These are phyloP conservation scores for Wickerhamomyces canadensis DNA, from an alignment of 805 yeast genomes.

Conservation along the genomic window DNA sequence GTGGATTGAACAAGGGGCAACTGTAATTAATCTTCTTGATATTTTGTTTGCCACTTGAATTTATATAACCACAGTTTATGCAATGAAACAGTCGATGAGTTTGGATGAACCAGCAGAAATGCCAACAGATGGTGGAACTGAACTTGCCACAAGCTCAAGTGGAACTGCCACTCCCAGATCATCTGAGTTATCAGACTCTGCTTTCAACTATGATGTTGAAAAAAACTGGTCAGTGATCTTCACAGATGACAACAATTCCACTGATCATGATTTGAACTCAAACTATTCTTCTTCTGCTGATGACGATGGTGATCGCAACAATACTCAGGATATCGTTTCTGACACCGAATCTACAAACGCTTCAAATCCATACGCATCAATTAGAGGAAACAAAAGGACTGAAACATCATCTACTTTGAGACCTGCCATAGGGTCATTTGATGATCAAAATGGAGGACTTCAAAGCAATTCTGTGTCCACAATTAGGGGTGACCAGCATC, in stretches of 20 bases:
- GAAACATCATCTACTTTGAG: not conserved
- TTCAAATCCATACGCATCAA: not conserved
- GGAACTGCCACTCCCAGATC: constrained; percentile 3
- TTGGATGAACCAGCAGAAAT: too few species aligned
- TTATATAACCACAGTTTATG: too few species aligned
- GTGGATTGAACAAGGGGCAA: too few species aligned
- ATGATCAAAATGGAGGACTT: not conserved
- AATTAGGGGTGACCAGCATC: constrained; percentile 1
- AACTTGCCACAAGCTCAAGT: not conserved
- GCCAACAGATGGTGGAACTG: too few species aligned
- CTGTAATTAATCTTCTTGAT: too few species aligned
- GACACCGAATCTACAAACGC: constrained; percentile 16
- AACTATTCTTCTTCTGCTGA: constrained; percentile 17
- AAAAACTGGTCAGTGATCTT: constrained; percentile 25
- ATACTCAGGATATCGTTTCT: constrained; percentile 10
- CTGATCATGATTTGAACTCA: constrained; percentile 23
- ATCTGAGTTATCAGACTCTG: constrained; percentile 8
- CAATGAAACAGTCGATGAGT: too few species aligned
- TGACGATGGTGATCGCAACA: constrained; percentile 7
- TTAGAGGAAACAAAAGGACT: not conserved
- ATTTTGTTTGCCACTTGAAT: too few species aligned
- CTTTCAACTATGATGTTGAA: constrained; percentile 17
- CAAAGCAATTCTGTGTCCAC: constrained; percentile 9
- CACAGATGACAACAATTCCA: constrained; percentile 24
- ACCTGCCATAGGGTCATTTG: not conserved